Conservation (phyloP, 2,329 filamentous ascomycete genomes). For the Aspergillus quadrilineatus region DNA sequence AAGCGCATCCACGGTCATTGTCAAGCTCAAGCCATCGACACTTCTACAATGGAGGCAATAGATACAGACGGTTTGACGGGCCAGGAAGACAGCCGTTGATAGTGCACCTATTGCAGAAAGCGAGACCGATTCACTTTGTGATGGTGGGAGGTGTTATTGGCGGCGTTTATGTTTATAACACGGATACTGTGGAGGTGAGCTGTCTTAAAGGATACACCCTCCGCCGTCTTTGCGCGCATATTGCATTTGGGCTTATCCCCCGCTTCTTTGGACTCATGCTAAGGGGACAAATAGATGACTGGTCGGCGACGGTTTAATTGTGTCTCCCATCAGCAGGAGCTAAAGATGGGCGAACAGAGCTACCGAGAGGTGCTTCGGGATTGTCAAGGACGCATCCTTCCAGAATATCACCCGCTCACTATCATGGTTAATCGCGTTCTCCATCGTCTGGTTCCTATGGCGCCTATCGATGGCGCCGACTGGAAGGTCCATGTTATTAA, state of each 20-base stretch:
- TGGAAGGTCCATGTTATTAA: conserved; percentile 64
- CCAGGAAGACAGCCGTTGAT: conserved; percentile 15
- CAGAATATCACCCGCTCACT: conserved; percentile 50
- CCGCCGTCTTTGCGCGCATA: neutral
- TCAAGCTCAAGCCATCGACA: conserved; percentile 11
- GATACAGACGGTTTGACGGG: conserved; percentile 22
- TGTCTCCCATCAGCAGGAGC: conserved; percentile 48
- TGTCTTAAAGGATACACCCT: neutral
- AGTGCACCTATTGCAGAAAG: conserved; percentile 18
- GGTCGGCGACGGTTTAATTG: conserved; percentile 61
- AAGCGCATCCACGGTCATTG: conserved; percentile 12
- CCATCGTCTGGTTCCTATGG: conserved; percentile 54
- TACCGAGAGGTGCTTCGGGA: conserved; percentile 52
- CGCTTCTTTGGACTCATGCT: neutral
- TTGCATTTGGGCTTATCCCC: neutral
- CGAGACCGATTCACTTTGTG: conserved; percentile 31
- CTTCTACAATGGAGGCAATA: conserved; percentile 14
- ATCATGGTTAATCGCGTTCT: conserved; percentile 54
- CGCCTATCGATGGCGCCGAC: conserved; percentile 42
- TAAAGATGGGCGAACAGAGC: conserved; percentile 41
- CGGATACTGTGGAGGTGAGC: conserved; percentile 55
- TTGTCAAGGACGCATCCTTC: conserved; percentile 50
- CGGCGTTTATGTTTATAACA: conserved; percentile 55
- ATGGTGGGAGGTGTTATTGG: conserved; percentile 43
- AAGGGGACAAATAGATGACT: conserved; percentile 42